A percentile compares a stretch with the other conserved stretches of the same genome.
Evolutionary conservation across 768 basidiomycete genomes (phyloP).

Genomic region (Paxillus ammoniavirescens): DNA sequence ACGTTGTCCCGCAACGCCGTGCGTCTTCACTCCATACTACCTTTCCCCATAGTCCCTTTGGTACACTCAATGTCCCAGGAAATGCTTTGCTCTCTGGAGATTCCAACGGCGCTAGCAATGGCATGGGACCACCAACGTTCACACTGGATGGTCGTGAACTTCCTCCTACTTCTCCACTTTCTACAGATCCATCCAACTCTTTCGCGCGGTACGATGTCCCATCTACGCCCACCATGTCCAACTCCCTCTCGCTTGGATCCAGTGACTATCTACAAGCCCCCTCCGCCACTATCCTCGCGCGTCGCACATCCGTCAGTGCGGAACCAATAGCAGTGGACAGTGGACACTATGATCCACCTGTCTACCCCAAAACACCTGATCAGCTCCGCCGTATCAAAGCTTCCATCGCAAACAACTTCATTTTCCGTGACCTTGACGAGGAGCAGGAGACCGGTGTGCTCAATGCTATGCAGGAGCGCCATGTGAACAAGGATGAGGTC

Average conservation of each 20-base stretch:
- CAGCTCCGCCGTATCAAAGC: slow-evolving; percentile 86
- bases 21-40: slow-evolving; percentile 52
- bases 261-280: slow-evolving; percentile 74
- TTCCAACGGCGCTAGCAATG: slow-evolving; percentile 25
- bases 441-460: slow-evolving; percentile 93
- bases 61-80: slow-evolving; percentile 75
- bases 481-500: slow-evolving; percentile 70
- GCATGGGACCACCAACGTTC: slow-evolving; percentile 50
- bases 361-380: slow-evolving; percentile 75
- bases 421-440: slow-evolving; percentile 95
- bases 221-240: slow-evolving; percentile 44
- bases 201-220: slow-evolving; percentile 52
- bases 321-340: slow-evolving; percentile 90
- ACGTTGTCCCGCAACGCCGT: slow-evolving; percentile 44
- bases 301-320: slow-evolving; percentile 92
- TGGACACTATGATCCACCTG: slow-evolving; percentile 62
- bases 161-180: slow-evolving; percentile 60
- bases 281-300: slow-evolving; percentile 76
- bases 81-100: slow-evolving; percentile 69
- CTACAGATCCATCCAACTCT: slow-evolving; percentile 40
- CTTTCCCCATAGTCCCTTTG: slow-evolving; percentile 69
- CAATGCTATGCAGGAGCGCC: slow-evolving; percentile 91
- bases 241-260: slow-evolving; percentile 37
- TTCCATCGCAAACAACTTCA: slow-evolving; percentile 85
- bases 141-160: slow-evolving; percentile 58